phyloP scores from a whole-genome alignment of 371 early-diverging fungal genomes.

The Syncephalastrum sp. region DNA sequence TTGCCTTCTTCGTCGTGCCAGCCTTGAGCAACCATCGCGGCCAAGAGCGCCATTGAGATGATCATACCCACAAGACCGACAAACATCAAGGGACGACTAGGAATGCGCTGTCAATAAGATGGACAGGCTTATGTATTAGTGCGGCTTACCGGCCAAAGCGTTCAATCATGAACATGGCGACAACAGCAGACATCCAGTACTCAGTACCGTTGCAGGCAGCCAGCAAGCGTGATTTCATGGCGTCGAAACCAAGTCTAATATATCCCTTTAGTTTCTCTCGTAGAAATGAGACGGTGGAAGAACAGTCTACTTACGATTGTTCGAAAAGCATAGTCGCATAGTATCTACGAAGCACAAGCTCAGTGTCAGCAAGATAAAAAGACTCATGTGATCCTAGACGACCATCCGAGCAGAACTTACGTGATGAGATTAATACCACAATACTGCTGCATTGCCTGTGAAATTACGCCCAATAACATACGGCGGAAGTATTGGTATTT shows the following conservation, averaged over 20 bases:
- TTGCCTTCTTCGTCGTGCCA: conserved; percentile 14
- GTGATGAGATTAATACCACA: conserved; percentile 46
- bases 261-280: too few species aligned
- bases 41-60: conserved; percentile 15
- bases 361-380: too few species aligned
- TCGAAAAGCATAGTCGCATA: conserved; percentile 19
- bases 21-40: conserved; percentile 8
- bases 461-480: conserved; percentile 38
- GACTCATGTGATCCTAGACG: background rate
- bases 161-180: conserved; percentile 18
- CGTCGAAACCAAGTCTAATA: background rate
- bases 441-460: conserved; percentile 46
- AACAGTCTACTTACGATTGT: conserved; percentile 5
- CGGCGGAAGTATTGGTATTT: conserved; percentile 43
- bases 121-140: too few species aligned
- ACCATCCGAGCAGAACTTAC: conserved; percentile 1
- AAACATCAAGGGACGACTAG: conserved; percentile 17
- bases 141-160: conserved; percentile 16
- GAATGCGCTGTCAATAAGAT: background rate
- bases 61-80: conserved; percentile 20
- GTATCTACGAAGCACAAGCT: background rate
- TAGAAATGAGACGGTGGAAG: too few species aligned
- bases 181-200: conserved; percentile 20
- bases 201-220: conserved; percentile 1
- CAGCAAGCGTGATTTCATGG: too few species aligned